Base-by-base conservation (phyloP, 2,329 filamentous ascomycete species). In the Fusarium sp. region DNA sequence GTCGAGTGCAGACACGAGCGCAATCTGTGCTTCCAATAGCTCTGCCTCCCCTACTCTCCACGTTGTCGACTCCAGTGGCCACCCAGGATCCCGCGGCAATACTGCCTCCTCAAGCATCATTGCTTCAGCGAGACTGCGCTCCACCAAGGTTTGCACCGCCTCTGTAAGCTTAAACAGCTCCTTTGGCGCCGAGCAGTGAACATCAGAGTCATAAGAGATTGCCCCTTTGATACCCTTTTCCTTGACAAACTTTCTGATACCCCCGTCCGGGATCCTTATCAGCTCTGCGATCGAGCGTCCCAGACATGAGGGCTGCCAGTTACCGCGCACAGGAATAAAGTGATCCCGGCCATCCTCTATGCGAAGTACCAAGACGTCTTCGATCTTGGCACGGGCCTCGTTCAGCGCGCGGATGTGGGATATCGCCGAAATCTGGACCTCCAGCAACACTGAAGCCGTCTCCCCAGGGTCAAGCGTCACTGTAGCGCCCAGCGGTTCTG, bases 101-200 rank as follows among this genome's bases (percentile, higher is more conserved):
- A 82, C 79, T 65, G 84, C 84, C 13, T 88, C 85, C 31, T 90
- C 87, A 2, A 92, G 82, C 87, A 92, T 92, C 63, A 88, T 88
- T 70, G 89, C 88, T 59, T 92, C 91, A 1, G 91, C 91, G 9
- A 89, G 81, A 29, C 85, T 87, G 22, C 90, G 86, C 74, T 91
- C 90, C 4, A 86, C 86, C 45, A 91, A 82, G 8, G 82, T 86
- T 77, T 90, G 89, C 18, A 98, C 88, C 13, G 92, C 90, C 81
- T 98, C 94, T 6, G 95, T 98, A 78, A 99, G 89, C 80, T 92
- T 92, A 83, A 98, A 97, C 10, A 98, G 87, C 82, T 98, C 96
- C 70, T 94, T 91, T 1, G 97, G 96, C 2, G 95, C 95, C 13
- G 95, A 96, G 80, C 93, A 92, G 80, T 91, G 91, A 71, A 94